Percentiles rank a stretch among this genome's conserved stretches.
Conservation (phyloP, 2,329 filamentous ascomycete species). For the Aphanoascus verrucosus region DNA sequence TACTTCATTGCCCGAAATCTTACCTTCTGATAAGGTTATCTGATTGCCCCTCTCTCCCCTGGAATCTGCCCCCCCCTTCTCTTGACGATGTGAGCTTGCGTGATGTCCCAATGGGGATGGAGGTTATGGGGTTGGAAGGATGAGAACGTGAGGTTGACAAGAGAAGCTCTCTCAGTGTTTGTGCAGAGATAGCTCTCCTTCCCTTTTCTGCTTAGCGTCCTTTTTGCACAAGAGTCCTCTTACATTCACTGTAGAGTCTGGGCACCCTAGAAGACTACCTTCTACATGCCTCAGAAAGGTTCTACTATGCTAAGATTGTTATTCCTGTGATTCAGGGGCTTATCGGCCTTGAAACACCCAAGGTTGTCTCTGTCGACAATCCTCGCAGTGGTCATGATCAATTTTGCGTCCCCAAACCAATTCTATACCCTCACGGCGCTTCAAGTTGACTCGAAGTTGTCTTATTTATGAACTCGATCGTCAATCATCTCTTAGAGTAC, state of each 20-base stretch:
- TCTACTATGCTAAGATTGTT: background rate
- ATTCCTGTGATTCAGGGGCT: background rate
- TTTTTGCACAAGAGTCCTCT: background rate
- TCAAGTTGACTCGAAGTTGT: too few species aligned
- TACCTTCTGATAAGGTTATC: background rate
- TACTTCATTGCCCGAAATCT: background rate
- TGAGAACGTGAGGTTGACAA: conserved; percentile 3
- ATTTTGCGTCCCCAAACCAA: background rate
- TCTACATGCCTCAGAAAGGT: background rate
- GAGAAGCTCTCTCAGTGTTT: conserved; percentile 6
- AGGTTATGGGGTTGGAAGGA: background rate
- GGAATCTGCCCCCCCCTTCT: background rate
- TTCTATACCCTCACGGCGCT: too few species aligned
- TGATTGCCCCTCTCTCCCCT: background rate
- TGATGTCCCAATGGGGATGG: background rate
- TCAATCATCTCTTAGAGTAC: too few species aligned
- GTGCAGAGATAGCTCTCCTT: conserved; percentile 1
- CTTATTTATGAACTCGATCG: too few species aligned
- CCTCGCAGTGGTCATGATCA: background rate
- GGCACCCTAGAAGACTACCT: background rate
- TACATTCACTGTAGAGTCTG: conserved; percentile 1
- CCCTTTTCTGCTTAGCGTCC: conserved; percentile 10
- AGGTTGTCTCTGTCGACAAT: background rate
- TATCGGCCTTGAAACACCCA: too few species aligned
- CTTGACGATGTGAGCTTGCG: background rate